Conservation (phyloP, 2,329 filamentous ascomycete species). For the Grosmannia clavigera region DNA sequence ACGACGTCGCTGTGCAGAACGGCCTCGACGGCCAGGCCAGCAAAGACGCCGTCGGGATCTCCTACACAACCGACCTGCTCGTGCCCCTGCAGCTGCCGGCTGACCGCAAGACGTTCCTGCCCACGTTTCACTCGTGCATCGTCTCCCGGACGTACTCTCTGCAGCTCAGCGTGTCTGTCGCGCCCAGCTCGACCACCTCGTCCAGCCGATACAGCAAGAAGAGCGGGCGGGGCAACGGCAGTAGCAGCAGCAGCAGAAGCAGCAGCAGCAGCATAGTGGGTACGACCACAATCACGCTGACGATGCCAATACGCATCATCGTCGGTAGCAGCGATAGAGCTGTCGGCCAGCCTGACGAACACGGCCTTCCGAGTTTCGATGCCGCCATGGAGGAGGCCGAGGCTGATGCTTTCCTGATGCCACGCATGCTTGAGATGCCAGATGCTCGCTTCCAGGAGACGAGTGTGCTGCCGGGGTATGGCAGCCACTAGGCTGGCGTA, state of each 20-base stretch:
- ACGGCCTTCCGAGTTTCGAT: conserved; percentile 38
- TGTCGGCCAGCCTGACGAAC: background rate
- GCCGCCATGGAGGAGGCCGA: conserved; percentile 32
- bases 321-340: conserved; percentile 2
- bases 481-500: background rate
- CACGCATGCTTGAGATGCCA: conserved; percentile 27
- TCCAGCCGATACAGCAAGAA: conserved; percentile 20
- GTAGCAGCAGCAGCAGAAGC: background rate
- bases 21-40: background rate
- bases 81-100: conserved; percentile 37
- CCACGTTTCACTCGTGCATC: conserved; percentile 47
- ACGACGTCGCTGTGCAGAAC: background rate
- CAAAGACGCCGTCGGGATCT: conserved; percentile 11
- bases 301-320: conserved; percentile 8
- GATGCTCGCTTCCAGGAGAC: conserved; percentile 11
- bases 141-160: conserved; percentile 42
- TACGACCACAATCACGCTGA: conserved; percentile 4
- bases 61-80: conserved; percentile 29
- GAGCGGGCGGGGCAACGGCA: conserved; percentile 1
- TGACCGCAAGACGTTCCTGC: conserved; percentile 36
- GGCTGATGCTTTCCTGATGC: conserved; percentile 29
- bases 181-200: conserved; percentile 23
- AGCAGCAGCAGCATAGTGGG: background rate
- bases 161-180: conserved; percentile 28
- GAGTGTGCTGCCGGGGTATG: conserved; percentile 18